phyloP scores from a whole-genome alignment of 345 rosid genomes.

The Dimocarpus longan region DNA sequence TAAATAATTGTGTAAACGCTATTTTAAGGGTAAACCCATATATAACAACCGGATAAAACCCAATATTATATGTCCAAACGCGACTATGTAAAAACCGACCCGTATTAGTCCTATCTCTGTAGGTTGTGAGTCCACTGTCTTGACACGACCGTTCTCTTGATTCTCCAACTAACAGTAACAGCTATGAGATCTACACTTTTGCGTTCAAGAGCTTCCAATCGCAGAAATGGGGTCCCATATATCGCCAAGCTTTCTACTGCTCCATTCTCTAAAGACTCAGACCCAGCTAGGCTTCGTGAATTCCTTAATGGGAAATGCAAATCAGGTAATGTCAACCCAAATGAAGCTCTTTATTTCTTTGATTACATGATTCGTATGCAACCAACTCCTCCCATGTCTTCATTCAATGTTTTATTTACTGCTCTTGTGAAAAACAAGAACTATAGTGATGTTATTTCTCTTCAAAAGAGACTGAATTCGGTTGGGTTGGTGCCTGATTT shows the following conservation, averaged over 20 bases:
- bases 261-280: neutral
- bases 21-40: too few species aligned
- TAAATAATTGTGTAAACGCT: too few species aligned
- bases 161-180: too few species aligned
- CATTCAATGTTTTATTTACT: neutral
- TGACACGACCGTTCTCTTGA: too few species aligned
- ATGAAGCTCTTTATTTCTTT: neutral
- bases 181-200: neutral
- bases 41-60: too few species aligned
- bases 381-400: neutral
- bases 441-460: neutral
- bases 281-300: neutral
- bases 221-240: neutral
- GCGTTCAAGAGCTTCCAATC: neutral
- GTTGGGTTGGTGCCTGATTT: slow-evolving; percentile 20
- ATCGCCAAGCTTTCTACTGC: neutral
- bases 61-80: too few species aligned
- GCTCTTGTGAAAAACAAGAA: neutral
- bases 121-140: too few species aligned
- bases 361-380: neutral
- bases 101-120: too few species aligned
- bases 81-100: too few species aligned
- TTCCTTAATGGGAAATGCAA: neutral
- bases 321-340: neutral
- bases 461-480: neutral